These are phyloP conservation scores for Westerdykella ornata DNA, from an alignment of 2,329 filamentous ascomycete genomes.

Conservation along the genomic window DNA sequence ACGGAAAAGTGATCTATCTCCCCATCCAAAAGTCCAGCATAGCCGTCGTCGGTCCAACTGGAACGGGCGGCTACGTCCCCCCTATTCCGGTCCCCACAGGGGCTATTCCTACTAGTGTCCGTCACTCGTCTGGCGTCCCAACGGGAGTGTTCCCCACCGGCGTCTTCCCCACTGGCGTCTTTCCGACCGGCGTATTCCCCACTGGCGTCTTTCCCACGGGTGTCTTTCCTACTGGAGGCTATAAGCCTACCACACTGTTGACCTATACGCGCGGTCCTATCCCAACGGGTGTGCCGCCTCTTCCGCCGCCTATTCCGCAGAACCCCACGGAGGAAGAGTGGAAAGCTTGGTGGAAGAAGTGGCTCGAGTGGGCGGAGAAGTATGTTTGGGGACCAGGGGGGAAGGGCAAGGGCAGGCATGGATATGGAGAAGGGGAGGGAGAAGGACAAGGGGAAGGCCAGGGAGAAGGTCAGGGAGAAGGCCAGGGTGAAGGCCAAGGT, in stretches of 20 bases:
- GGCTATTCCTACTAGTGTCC: not conserved
- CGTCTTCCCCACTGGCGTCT: not conserved
- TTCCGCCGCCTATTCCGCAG: not conserved
- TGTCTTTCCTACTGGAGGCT: not conserved
- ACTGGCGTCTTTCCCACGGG: constrained; percentile 2
- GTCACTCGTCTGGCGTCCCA: not conserved
- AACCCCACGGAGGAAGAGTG: not conserved
- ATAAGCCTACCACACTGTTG: not conserved
- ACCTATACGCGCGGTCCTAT: not conserved
- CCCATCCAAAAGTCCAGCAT: not conserved
- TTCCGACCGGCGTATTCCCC: not conserved
- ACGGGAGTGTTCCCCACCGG: not conserved
- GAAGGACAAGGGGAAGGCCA: too few relatives aligned
- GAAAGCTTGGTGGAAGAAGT: not conserved
- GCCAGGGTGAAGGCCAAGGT: too few relatives aligned
- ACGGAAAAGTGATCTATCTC: too few relatives aligned
- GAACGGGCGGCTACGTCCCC: not conserved
- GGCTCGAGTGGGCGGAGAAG: not conserved
- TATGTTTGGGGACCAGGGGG: not conserved
- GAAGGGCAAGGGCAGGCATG: too few relatives aligned
- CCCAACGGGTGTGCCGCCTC: not conserved
- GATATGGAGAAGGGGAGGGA: too few relatives aligned
- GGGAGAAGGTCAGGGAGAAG: too few relatives aligned
- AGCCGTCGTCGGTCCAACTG: not conserved
- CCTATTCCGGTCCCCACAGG: not conserved